These are phyloP conservation scores for Pythium sp. DNA, from an alignment of 352 stramenopile species.

Conservation along the genomic window DNA sequence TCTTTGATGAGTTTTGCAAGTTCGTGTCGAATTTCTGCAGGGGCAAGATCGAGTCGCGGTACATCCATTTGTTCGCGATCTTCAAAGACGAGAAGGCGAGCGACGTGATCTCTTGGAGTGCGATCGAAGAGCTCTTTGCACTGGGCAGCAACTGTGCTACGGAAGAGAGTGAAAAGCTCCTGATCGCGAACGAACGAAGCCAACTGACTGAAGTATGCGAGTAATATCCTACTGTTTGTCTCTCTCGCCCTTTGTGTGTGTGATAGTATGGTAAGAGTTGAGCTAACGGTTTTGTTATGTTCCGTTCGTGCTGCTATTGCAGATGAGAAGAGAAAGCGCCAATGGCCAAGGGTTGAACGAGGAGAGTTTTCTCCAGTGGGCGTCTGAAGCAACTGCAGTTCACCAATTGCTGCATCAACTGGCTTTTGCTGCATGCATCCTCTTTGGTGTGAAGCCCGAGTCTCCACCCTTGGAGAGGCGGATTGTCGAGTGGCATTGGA, in stretches of 20 bases:
- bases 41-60: constrained; percentile 39
- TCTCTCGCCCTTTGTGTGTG: not conserved
- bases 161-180: constrained; percentile 11
- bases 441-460: constrained; percentile 78
- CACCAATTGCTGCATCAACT: constrained; percentile 67
- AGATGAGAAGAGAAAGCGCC: not conserved
- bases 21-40: constrained; percentile 77
- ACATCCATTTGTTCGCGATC: constrained; percentile 54
- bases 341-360: constrained; percentile 26
- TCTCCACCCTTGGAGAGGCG: constrained; percentile 58
- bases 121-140: constrained; percentile 46
- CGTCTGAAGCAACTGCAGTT: constrained; percentile 30
- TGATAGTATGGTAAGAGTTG: no score
- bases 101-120: constrained; percentile 28
- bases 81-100: constrained; percentile 30
- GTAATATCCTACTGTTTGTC: constrained; percentile 9
- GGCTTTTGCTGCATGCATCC: constrained; percentile 66
- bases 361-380: constrained; percentile 53
- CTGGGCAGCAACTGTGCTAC: constrained; percentile 26
- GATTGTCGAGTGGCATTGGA: constrained; percentile 78
- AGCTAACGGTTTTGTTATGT: not conserved
- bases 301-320: not conserved
- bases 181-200: constrained; percentile 32
- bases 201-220: constrained; percentile 39
- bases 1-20: constrained; percentile 83